Conservation (phyloP, 768 basidiomycete species). For the Inosperma sp. region DNA sequence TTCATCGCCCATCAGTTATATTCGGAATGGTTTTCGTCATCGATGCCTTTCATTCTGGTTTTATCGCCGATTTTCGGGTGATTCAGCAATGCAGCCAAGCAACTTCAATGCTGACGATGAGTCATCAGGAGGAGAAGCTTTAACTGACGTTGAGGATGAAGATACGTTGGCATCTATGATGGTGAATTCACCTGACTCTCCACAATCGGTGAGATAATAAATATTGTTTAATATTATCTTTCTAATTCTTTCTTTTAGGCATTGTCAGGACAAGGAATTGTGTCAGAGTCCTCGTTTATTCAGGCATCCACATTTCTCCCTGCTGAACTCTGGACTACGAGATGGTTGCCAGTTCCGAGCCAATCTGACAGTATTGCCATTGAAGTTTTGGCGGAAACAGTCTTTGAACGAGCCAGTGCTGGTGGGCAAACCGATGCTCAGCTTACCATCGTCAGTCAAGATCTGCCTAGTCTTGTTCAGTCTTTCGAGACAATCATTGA, state of each 20-base stretch:
- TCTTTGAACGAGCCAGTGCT: background rate
- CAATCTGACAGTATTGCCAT: background rate
- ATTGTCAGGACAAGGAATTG: background rate
- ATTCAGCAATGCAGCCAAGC: background rate
- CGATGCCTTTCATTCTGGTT: background rate
- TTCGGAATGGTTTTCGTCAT: background rate
- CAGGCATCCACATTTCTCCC: background rate
- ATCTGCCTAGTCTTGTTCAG: background rate
- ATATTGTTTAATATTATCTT: background rate
- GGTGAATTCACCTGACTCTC: too few species aligned
- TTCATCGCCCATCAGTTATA: background rate
- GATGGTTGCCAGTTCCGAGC: background rate
- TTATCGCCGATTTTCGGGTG: background rate
- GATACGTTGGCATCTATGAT: too few species aligned
- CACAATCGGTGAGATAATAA: too few species aligned
- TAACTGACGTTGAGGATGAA: too few species aligned
- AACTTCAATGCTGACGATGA: background rate
- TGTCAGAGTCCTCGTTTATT: background rate
- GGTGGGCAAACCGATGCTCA: background rate
- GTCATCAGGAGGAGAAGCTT: background rate
- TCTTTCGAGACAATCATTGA: background rate
- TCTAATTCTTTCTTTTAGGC: background rate
- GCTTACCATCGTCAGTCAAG: background rate
- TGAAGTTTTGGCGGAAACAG: background rate
- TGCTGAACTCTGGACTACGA: background rate